These are phyloP conservation scores for Colletotrichum sansevieriae DNA, from an alignment of 2,329 filamentous ascomycete species.

Conservation along the genomic window DNA sequence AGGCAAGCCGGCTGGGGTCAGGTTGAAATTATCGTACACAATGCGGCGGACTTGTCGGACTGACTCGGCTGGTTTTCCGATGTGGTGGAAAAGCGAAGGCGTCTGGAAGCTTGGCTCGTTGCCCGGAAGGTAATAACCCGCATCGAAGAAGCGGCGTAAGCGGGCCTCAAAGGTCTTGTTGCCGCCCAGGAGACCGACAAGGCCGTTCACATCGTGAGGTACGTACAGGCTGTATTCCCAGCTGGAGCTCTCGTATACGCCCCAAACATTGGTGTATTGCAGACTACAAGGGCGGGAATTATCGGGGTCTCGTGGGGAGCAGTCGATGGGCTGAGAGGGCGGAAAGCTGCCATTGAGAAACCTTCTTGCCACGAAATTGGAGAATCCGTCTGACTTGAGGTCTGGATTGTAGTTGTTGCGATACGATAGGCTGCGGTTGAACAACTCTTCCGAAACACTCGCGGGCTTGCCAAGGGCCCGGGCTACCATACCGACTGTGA, in stretches of 20 bases:
- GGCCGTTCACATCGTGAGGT: neutral
- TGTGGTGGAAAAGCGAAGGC: neutral
- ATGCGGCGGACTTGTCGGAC: slow-evolving; percentile 4
- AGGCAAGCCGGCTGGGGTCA: neutral
- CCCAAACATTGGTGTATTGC: slow-evolving; percentile 14
- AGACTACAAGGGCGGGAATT: slow-evolving; percentile 3
- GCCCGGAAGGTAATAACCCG: slow-evolving; percentile 18
- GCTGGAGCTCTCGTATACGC: slow-evolving; percentile 22
- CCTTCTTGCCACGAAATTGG: slow-evolving; percentile 22
- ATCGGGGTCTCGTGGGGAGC: slow-evolving; percentile 6
- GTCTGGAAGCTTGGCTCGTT: slow-evolving; percentile 31
- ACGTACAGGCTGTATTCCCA: slow-evolving; percentile 22
- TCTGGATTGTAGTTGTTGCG: slow-evolving; percentile 17
- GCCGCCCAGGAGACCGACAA: neutral
- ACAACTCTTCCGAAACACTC: neutral
- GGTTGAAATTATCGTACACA: slow-evolving; percentile 18
- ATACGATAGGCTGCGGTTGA: slow-evolving; percentile 23
- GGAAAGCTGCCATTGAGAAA: slow-evolving; percentile 9
- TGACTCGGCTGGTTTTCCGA: slow-evolving; percentile 11
- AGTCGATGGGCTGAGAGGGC: slow-evolving; percentile 6
- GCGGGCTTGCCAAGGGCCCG: neutral
- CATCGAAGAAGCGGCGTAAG: slow-evolving; percentile 14
- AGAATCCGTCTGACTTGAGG: slow-evolving; percentile 17
- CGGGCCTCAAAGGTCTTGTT: slow-evolving; percentile 10
- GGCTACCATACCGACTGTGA: slow-evolving; percentile 18